Evolutionary conservation across 768 basidiomycete genomes (phyloP), one percentile per base, ranked within the genome.

Genomic region (Podaxis sp.): DNA sequence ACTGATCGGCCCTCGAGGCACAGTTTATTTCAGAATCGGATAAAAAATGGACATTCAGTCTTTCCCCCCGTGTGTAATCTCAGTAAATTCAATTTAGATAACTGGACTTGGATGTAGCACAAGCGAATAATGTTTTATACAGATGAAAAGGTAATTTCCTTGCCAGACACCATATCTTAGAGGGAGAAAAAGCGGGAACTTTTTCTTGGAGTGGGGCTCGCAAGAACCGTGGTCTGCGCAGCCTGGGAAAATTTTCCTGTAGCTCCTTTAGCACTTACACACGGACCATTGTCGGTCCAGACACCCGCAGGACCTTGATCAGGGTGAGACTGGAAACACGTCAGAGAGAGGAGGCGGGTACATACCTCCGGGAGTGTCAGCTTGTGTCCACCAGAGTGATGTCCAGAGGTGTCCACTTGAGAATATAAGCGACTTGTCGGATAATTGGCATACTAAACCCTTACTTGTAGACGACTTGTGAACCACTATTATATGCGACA

Each of bases 331-430:
- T 46, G 33, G 48, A 44, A 26, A 20, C 50, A 55, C 3, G 38
- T 20, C 20, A 46, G 46, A 30, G 52, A 10, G 44, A 38, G 41
- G 38, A 41, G 48, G 62, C 52, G 53, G 8, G 56, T n/a, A 66
- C 75, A 64, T 62, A 78, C 79, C 79, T 73, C 80, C 80, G n/a
- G 87, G 87, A 46, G 70, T 77, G 67, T 86, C 81, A 48, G 76
- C 78, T 69, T 88, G 73, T 17, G 85, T 82, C 86, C 88, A 87
- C 82, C 84, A 88, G 59, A 84, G 79, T 2, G 87, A 85, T 22
- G 73, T 78, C 80, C 76, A 79, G 33, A 77, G 66, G 63, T 77
- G 76, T 24, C 73, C 70, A 56, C 79, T 80, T 62, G 36, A 46
- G 22, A 62, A 69, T 17, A 58, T 56, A 37, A 36, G 30, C 20